Evolutionary conservation across 1,284 basidiomycete genomes (phyloP), one percentile per base, ranked within the genome.

Genomic region (Melampsora occidentalis): DNA sequence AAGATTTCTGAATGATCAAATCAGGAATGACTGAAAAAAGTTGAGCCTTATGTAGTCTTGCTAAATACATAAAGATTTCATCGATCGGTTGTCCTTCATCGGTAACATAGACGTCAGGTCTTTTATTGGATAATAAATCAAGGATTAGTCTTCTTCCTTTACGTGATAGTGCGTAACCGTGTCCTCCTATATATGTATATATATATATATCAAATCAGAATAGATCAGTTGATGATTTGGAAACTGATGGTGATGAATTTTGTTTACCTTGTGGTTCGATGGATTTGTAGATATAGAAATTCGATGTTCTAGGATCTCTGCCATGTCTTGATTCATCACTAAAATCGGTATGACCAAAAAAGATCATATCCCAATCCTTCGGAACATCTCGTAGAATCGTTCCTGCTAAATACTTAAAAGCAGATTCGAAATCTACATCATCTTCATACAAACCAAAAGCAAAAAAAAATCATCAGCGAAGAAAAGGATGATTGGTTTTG

Each of bases 261-360:
- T 7, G 20, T 57, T 20, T 14, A 76, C 73, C 73, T 76, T 76
- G 73, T 14, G 73, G 73, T 49, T 76, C 73, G 12, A 76, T 16
- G 12, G 73, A 69, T 49, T 68, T 76, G 20, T 69, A 76, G 42
- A 76, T 76, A 46, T 48, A 76, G 33, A 69, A 69, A 51, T 76
- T 76, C 31, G 48, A 68, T 7, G 73, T 76, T 22, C 46, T 28
- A 0, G 65, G 53, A 22, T 68, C 65, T 10, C n/a, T 35, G 0
- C 73, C 73, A 35, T 69, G 35, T 51, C 66, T 67, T 9, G 73
- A 51, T 62, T 76, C 73, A 46, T 76, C 31, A 46, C 73, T 69
- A 53, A 76, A 76, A 25, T 76, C 73, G 7, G 73, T 76, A 35
- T 76, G 73, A 25, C 73, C 73, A 31, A 76, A 76, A 39, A 76